A percentile compares a stretch with the other conserved stretches of the same genome.
Conservation (phyloP, 257 asterid genomes). For the Lantana camara region DNA sequence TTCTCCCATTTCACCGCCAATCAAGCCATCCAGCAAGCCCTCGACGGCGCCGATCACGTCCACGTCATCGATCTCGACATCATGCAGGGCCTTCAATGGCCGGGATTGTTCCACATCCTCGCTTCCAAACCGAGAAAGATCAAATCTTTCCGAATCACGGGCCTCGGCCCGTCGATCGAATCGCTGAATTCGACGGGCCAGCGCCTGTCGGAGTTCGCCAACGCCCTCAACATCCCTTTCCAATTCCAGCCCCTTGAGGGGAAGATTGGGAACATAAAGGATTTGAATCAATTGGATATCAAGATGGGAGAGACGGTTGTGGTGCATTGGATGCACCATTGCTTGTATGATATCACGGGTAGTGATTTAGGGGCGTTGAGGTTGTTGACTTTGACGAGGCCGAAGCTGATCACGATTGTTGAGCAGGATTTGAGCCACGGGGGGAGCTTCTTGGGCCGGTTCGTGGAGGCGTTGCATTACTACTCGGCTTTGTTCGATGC, state of each 20-base stretch:
- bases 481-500: constrained; percentile 90
- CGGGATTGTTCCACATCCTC: constrained; percentile 84
- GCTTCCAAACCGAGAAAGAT: constrained; percentile 63
- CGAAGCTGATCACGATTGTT: constrained; percentile 72
- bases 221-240: constrained; percentile 67
- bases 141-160: constrained; percentile 65
- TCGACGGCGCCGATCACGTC: constrained; percentile 80
- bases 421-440: constrained; percentile 80
- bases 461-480: constrained; percentile 86
- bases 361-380: constrained; percentile 62
- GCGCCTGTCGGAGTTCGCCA: constrained; percentile 75
- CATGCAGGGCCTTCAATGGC: constrained; percentile 99
- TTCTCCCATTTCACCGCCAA: constrained; percentile 96
- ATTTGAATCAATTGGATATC: constrained; percentile 48
- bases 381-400: constrained; percentile 51
- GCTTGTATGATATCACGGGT: constrained; percentile 82
- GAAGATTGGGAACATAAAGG: constrained; percentile 58
- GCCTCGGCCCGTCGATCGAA: constrained; percentile 72
- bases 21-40: constrained; percentile 83
- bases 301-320: constrained; percentile 62
- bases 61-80: constrained; percentile 95
- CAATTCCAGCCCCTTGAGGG: constrained; percentile 71
- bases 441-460: constrained; percentile 68
- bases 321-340: constrained; percentile 93
- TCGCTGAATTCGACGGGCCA: constrained; percentile 67